These are phyloP conservation scores for Colletotrichum orchidophilum DNA, from an alignment of 2,329 filamentous ascomycete genomes.

Conservation along the genomic window DNA sequence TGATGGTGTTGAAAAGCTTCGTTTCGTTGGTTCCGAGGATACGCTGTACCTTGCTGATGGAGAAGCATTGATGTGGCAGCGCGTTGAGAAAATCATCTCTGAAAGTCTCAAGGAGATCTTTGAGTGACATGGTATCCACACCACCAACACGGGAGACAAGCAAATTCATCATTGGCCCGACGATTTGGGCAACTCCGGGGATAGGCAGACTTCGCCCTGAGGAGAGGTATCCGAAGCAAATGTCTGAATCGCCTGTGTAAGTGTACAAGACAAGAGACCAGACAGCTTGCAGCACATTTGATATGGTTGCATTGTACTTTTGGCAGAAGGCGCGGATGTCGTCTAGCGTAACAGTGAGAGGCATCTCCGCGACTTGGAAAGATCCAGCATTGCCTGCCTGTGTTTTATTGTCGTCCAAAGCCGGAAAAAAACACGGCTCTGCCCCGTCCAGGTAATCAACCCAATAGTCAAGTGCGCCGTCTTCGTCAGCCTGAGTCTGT, in stretches of 20 bases:
- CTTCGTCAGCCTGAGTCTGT: constrained; percentile 16
- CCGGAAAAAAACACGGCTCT: constrained; percentile 37
- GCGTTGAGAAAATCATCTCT: constrained; percentile 23
- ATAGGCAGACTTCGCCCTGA: constrained; percentile 21
- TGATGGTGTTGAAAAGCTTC: constrained; percentile 33
- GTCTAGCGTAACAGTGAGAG: background rate
- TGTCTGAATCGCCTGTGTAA: constrained; percentile 10
- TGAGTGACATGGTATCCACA: background rate
- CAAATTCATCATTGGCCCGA: constrained; percentile 28
- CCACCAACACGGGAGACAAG: background rate
- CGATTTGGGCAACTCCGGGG: constrained; percentile 1
- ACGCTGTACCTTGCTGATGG: constrained; percentile 27
- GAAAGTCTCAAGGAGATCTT: background rate
- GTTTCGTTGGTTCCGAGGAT: constrained; percentile 3
- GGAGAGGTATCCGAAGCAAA: constrained; percentile 25
- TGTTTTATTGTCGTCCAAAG: constrained; percentile 25
- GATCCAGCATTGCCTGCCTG: background rate
- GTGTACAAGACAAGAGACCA: constrained; percentile 18
- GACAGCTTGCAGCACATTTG: background rate
- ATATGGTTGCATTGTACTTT: constrained; percentile 10
- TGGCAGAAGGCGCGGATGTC: constrained; percentile 7
- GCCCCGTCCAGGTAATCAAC: constrained; percentile 32
- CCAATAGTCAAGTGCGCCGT: constrained; percentile 36
- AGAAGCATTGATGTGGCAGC: constrained; percentile 24
- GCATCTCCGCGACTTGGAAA: constrained; percentile 9